Evolutionary conservation across 2,329 filamentous ascomycete genomes (phyloP), one percentile per base, ranked within the genome.

Genomic region (Rutstroemia sydowiana): DNA sequence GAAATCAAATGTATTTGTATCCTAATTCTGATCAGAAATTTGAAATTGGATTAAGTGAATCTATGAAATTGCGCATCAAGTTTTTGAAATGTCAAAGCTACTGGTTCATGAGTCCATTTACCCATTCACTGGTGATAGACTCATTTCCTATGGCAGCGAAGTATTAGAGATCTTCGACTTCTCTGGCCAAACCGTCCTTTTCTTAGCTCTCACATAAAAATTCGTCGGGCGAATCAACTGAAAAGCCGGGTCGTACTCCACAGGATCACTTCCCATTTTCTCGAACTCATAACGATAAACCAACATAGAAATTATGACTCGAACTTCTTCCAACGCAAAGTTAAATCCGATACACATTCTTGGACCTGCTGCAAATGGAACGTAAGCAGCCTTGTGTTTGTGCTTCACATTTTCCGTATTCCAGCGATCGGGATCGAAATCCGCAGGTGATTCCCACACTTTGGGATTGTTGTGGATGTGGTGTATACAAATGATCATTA

Each of bases 341-440:
- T 71, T 71, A 62, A 71, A 71, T 0, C 68, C 69, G 18, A 71
- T 69, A 48, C 69, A 71, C 52, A 63, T 64, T 11, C 69, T 55
- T 11, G 62, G 63, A 0, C 69, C 69, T 0, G 64, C 56, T 0
- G 68, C 69, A 46, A 71, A 71, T 2, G 68, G 68, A 4, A 67
- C 56, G 52, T 70, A 71, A 0, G 64, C 55, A 2, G 58, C 51
- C 51, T 53, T 51, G 21, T 46, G 59, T 30, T 51, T 45, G 5
- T 47, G 49, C 23, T 58, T 55, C 5, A 55, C 52, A 13, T 58
- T 47, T 2, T 55, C 59, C 1, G 55, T 57, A 9, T 57, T 52
- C 59, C 58, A 61, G 5, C 60, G 53, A 44, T 61, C 59, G 7
- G 55, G 53, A 41, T 61, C 30, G n/a, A 59, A 60, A 9, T 50